A percentile compares a stretch with the other conserved stretches of the same genome.
These are phyloP conservation scores for Diospyros lotus DNA, from an alignment of 148 eudicot species.

Conservation along the genomic window DNA sequence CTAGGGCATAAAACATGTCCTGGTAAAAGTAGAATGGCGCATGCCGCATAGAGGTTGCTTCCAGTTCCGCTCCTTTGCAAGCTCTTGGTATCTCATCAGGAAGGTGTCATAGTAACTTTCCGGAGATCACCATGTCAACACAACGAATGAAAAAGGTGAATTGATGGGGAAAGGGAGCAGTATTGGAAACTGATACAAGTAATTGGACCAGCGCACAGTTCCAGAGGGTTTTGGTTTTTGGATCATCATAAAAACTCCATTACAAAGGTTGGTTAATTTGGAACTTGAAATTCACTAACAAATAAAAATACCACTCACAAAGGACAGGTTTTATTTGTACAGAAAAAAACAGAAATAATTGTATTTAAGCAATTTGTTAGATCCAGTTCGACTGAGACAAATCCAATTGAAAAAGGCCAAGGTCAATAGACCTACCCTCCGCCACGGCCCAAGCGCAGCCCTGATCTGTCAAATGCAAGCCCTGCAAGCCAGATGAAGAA, in stretches of 20 bases:
- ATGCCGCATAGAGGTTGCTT: constrained; percentile 78
- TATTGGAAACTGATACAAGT: background rate
- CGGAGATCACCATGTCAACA: constrained; percentile 11
- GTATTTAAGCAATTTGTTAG: background rate
- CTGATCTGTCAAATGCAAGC: constrained; percentile 92
- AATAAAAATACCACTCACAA: background rate
- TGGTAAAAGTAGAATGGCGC: constrained; percentile 1
- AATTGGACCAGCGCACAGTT: background rate
- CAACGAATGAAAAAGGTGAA: constrained; percentile 1
- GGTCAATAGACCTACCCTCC: constrained; percentile 72
- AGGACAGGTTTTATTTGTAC: background rate
- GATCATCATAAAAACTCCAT: background rate
- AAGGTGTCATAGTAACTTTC: constrained; percentile 92
- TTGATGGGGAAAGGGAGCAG: background rate
- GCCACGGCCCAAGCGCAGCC: constrained; percentile 97
- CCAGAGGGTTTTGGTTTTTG: background rate
- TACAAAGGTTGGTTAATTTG: background rate
- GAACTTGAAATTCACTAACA: background rate
- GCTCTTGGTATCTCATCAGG: constrained; percentile 74
- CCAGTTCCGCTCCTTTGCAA: constrained; percentile 69
- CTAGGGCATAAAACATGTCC: background rate
- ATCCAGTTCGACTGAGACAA: constrained; percentile 2
- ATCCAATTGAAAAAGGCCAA: background rate
- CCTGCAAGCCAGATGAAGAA: constrained; percentile 39
- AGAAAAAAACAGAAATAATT: background rate